Base-by-base conservation (phyloP, 2,329 filamentous ascomycete species). In the Monosporascus sp. region DNA sequence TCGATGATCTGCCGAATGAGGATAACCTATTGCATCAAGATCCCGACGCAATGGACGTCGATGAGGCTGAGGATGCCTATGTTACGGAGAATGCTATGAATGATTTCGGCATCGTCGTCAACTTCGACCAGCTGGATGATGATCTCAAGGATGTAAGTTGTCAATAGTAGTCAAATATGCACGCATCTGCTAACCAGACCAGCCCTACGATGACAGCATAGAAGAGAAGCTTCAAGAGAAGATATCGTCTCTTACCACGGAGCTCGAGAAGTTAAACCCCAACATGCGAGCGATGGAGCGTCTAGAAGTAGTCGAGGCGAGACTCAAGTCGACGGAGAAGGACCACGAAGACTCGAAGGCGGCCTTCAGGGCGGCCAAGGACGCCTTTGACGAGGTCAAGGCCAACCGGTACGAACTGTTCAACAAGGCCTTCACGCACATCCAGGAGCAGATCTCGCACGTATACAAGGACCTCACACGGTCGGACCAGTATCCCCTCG, bases 241-340 rank as follows among this genome's bases (percentile, higher is more conserved):
- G 64, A 90, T 99, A 59, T 77, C 81, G 20, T 79, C 80, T 27
- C 79, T 99, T 9, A 85, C 86, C 45, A 76, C 80, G 35, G 89
- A 96, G 62, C 82, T 99, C 20, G 91, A 96, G 67, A 96, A 96
- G 72, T 86, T 97, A 71, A 92, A 94, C 57, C 94, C 94, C 25
- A 97, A 99, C 70, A 95, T 96, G 84, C 90, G 93, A 63, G 94
- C 93, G 8, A 90, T 92, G 71, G 91, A 97, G 67, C 89, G 93
- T 49, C 79, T 99, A 5, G 89, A 94, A 66, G 87, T 85, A 22
- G 92, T 96, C 8, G 89, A 96, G 69, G 81, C 84, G 50, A 86
- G 92, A 56, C 85, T 97, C 24, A 86, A 89, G 59, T 81, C 86
- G 54, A 93, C 90, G 1, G 92, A 97, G 63, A 85, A 89, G 62